A percentile compares a stretch with the other conserved stretches of the same genome.
Conservation (phyloP, 2,329 filamentous ascomycete species). For the Microdochium nivale region DNA sequence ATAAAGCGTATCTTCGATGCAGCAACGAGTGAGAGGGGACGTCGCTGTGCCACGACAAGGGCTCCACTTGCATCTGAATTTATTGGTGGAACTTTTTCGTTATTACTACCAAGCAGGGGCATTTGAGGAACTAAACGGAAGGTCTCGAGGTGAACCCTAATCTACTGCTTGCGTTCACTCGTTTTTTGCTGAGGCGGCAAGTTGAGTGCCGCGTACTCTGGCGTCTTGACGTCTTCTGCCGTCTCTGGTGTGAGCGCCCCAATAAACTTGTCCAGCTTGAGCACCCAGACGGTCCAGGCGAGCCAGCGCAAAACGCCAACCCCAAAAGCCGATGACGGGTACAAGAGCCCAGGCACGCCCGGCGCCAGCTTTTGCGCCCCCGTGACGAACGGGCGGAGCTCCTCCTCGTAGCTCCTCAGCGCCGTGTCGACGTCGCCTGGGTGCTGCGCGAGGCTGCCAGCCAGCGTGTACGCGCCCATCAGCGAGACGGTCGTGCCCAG, state of each 20-base stretch:
- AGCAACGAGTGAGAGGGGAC: too few species aligned
- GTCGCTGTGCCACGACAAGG: too few species aligned
- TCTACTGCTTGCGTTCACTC: too few species aligned
- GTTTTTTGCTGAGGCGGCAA: slow-evolving; percentile 1
- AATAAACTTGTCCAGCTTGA: slow-evolving; percentile 11
- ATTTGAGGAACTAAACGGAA: too few species aligned
- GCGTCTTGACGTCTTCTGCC: slow-evolving; percentile 11
- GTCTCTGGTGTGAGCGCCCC: slow-evolving; percentile 9
- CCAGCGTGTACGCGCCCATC: slow-evolving; percentile 45
- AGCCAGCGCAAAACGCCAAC: slow-evolving; percentile 10
- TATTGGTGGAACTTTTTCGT: too few species aligned
- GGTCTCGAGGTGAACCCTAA: too few species aligned
- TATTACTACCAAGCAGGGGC: too few species aligned
- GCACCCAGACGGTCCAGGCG: slow-evolving; percentile 13
- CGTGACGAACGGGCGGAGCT: slow-evolving; percentile 33
- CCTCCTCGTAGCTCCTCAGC: slow-evolving; percentile 32
- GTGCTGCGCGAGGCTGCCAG: slow-evolving; percentile 37
- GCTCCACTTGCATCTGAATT: too few species aligned
- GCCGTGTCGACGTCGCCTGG: slow-evolving; percentile 19
- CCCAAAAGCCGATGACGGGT: slow-evolving; percentile 10
- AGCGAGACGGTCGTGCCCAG: slow-evolving; percentile 41
- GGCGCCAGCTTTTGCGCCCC: slow-evolving; percentile 24
- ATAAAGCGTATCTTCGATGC: too few species aligned
- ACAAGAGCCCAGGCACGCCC: slow-evolving; percentile 10
- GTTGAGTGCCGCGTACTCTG: slow-evolving; percentile 17